phyloP scores from a whole-genome alignment of 2,329 filamentous ascomycete species.

The Aspergillus persii region DNA sequence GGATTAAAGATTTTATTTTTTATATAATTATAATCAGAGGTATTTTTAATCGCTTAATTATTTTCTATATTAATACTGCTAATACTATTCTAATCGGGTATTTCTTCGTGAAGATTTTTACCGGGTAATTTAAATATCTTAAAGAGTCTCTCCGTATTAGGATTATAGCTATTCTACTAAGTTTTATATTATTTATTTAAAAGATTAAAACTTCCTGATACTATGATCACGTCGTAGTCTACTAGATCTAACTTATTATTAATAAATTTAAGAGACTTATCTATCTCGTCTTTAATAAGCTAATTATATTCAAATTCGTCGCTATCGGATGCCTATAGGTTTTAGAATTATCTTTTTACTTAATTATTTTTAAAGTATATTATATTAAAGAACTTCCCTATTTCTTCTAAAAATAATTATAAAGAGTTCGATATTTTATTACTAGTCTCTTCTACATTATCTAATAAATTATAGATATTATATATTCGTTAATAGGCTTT shows the following conservation, averaged over 20 bases:
- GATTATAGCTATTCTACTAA: neutral
- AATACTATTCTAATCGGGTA: neutral
- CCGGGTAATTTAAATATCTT: too few species aligned
- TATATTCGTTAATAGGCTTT: too few species aligned
- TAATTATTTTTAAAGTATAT: neutral
- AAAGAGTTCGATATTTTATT: too few species aligned
- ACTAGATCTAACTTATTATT: too few species aligned
- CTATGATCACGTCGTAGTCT: too few species aligned
- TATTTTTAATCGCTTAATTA: neutral
- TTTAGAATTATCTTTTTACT: neutral
- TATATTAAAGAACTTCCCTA: neutral
- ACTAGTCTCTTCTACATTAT: too few species aligned
- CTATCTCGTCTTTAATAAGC: neutral
- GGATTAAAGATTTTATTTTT: neutral
- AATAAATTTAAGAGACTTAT: neutral
- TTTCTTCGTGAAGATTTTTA: too few species aligned
- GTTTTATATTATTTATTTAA: neutral
- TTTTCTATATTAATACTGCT: neutral
- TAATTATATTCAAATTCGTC: neutral
- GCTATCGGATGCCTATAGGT: neutral
- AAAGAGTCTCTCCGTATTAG: neutral
- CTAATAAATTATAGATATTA: too few species aligned
- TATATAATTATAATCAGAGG: neutral
- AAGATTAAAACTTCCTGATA: neutral
- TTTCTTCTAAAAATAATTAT: too few species aligned